Evolutionary conservation across 2,329 filamentous ascomycete species (phyloP).

Genomic region (Bipolaris oryzae): DNA sequence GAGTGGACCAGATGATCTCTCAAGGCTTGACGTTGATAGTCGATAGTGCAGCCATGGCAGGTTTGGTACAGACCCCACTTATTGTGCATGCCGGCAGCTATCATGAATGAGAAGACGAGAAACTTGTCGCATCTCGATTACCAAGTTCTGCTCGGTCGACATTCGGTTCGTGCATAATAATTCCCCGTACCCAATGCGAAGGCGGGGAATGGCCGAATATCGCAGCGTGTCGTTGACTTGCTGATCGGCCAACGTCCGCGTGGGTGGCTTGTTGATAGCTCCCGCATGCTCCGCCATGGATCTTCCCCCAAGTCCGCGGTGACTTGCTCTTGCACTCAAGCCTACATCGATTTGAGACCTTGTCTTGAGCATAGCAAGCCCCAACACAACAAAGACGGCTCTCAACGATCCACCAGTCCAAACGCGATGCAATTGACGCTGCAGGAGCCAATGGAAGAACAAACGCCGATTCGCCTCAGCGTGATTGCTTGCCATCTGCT

Average conservation of each 20-base stretch:
- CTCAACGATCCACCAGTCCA: conserved; percentile 3
- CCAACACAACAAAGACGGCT: conserved; percentile 2
- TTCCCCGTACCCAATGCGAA: not conserved
- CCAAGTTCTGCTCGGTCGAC: not conserved
- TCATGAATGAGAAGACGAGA: not conserved
- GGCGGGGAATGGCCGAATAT: not conserved
- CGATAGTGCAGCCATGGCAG: not conserved
- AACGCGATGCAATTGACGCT: conserved; percentile 1
- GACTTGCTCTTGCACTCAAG: not conserved
- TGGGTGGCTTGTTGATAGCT: conserved; percentile 7
- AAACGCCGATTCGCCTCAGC: not conserved
- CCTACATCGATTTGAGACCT: not conserved
- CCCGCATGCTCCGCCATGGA: conserved; percentile 6
- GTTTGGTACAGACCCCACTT: conserved; percentile 10
- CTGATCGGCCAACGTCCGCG: not conserved
- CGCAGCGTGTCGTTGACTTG: not conserved
- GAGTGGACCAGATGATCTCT: not conserved
- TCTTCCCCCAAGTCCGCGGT: not conserved
- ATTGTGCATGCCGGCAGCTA: conserved; percentile 11
- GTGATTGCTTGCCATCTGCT: not conserved
- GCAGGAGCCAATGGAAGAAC: conserved; percentile 1
- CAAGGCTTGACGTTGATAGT: not conserved
- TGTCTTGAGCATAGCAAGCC: not conserved
- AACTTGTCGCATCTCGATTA: conserved; percentile 12
- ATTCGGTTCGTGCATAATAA: not conserved